Conservation (phyloP, 202 grass and related monocot species). For the Carex arenaria region DNA sequence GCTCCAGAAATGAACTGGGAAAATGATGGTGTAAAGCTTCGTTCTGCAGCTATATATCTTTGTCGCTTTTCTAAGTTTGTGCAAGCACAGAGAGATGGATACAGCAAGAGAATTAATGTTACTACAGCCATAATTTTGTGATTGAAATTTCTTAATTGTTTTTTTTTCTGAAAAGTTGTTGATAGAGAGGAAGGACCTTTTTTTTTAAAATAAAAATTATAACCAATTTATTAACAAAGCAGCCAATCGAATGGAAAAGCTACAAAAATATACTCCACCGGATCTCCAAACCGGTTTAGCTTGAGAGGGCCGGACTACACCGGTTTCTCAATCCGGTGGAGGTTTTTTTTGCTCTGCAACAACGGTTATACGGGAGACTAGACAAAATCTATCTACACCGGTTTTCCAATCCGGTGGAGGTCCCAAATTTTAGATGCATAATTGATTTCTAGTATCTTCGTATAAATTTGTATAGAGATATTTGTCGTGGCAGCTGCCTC, state of each 20-base stretch:
- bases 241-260: too few species aligned
- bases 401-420: too few species aligned
- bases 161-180: not conserved
- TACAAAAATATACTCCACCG: too few species aligned
- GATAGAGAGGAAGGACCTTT: not conserved
- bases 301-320: too few species aligned
- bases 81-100: not conserved
- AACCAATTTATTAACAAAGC: too few species aligned
- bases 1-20: slow-evolving; percentile 83
- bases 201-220: too few species aligned
- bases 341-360: too few species aligned
- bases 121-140: slow-evolving; percentile 12
- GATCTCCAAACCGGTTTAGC: too few species aligned
- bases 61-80: slow-evolving; percentile 49
- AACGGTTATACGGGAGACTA: too few species aligned
- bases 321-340: too few species aligned
- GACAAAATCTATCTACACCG: too few species aligned
- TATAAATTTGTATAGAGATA: slow-evolving; percentile 10
- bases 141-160: slow-evolving; percentile 1
- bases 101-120: not conserved
- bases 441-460: not conserved
- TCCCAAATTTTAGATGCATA: not conserved
- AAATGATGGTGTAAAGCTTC: slow-evolving; percentile 63
- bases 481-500: not conserved
- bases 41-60: slow-evolving; percentile 76